phyloP scores from a whole-genome alignment of 2,329 filamentous ascomycete species.

The Fusarium xyrophilum region DNA sequence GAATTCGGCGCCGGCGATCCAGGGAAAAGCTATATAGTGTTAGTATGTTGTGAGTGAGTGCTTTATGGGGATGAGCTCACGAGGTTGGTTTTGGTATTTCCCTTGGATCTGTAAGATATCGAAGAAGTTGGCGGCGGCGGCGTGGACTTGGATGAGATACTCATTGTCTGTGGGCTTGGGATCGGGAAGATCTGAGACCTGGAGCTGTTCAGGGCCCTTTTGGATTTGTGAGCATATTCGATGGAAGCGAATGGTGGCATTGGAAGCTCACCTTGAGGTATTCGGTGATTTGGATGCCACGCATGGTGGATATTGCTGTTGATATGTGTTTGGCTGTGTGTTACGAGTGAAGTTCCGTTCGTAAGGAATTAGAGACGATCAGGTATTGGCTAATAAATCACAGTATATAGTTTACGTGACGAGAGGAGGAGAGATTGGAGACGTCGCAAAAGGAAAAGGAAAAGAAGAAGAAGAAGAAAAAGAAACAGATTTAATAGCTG shows the following conservation, averaged over 20 bases:
- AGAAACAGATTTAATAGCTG: constrained; percentile 21
- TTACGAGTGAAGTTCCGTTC: neutral
- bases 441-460: neutral
- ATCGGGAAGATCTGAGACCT: constrained; percentile 75
- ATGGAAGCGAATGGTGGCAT: neutral
- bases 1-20: constrained; percentile 88
- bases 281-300: constrained; percentile 74
- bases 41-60: neutral
- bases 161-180: constrained; percentile 74
- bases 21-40: constrained; percentile 69
- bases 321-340: neutral
- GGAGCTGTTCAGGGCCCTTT: constrained; percentile 80
- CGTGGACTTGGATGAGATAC: constrained; percentile 87
- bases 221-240: neutral
- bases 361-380: neutral
- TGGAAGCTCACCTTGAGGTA: constrained; percentile 71
- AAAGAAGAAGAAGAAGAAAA: neutral
- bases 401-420: neutral
- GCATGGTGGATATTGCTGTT: constrained; percentile 61
- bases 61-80: constrained; percentile 45
- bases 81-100: constrained; percentile 92
- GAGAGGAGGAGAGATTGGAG: neutral
- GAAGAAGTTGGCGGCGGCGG: constrained; percentile 94
- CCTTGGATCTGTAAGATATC: constrained; percentile 94
- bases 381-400: neutral